A percentile compares a stretch with the other conserved stretches of the same genome.
Evolutionary conservation across 768 basidiomycete genomes (phyloP).

Genomic region (Lactarius hengduanensis): DNA sequence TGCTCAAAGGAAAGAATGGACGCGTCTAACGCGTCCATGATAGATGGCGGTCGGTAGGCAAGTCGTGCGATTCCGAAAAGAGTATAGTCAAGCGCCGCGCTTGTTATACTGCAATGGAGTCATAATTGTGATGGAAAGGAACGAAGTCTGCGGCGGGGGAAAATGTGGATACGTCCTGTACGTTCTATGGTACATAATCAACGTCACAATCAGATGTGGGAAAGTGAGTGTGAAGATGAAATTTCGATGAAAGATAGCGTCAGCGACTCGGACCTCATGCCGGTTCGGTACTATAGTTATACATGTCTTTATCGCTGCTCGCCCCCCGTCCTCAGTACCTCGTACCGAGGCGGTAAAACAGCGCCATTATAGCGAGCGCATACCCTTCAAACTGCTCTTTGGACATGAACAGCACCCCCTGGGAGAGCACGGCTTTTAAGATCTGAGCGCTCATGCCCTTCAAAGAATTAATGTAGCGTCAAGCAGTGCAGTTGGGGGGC

Average conservation of each 20-base stretch:
- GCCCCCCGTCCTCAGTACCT: background rate
- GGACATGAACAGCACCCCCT: constrained; percentile 93
- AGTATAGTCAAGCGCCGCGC: background rate
- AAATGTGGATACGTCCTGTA: background rate
- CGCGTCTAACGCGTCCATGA: constrained; percentile 21
- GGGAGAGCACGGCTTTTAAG: constrained; percentile 90
- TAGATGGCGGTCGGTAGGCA: constrained; percentile 10
- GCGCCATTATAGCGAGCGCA: constrained; percentile 68
- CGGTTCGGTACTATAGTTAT: background rate
- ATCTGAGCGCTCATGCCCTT: constrained; percentile 98
- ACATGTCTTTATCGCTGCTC: background rate
- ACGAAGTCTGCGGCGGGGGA: background rate
- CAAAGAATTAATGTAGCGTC: constrained; percentile 5
- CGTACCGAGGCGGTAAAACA: constrained; percentile 33
- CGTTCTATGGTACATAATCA: background rate
- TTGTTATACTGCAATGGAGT: background rate
- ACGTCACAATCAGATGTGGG: background rate
- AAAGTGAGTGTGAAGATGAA: no score
- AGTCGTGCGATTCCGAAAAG: background rate
- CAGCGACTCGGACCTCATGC: no score
- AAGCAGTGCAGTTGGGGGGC: background rate
- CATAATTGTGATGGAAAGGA: background rate
- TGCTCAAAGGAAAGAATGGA: constrained; percentile 14
- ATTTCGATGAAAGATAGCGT: no score
- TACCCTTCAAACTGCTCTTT: constrained; percentile 97